Base-by-base conservation (phyloP, 2,329 filamentous ascomycete genomes). In the Sporothrix phasma region DNA sequence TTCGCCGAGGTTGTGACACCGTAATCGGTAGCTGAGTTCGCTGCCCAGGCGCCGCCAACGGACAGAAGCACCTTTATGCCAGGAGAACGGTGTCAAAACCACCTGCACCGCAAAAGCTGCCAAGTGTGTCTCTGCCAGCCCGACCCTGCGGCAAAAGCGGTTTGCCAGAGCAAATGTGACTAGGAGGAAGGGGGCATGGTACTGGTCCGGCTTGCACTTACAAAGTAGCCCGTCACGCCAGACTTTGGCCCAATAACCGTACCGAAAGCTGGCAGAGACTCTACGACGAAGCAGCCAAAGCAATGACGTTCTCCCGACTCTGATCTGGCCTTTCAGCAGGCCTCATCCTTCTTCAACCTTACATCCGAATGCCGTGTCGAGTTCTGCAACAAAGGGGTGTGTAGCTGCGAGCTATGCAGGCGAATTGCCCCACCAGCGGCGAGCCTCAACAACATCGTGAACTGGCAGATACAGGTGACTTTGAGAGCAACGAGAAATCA, bases 21-120 rank as follows among this genome's bases (percentile, higher is more conserved):
- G 39, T 61, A 64, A 46, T 64, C 37, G 46, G 46, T 46, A 8
- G 15, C 47, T 11, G 56, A 26, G 15, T 61, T 46, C 3, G 46
- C 15, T 10, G 26, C 41, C 63, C 63, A 64, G 37, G 37, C 15
- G 17, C 63, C 63, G 3, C 56, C 56, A 4, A 59, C 41, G 2
- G 63, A 64, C 19, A 64, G 47, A 1, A 64, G 29, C 1, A 64
- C 56, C 29, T 53, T 53, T 54, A 64, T 10, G 56, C 63, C 19
- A 64, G 56, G 1, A 56, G 46, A 26, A 64, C 39, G 1, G 37
- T 46, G 63, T 64, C 63, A 17, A 64, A 64, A n/a, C 63, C 63
- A 6, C 56, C 63, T 1, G 46, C 19, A 37, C 54, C 63, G 17
- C 63, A 64, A 19, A 26, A 56, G 47, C 63, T 64, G n/a, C 46